phyloP scores from a whole-genome alignment of 768 basidiomycete species.

The Russula virescens region DNA sequence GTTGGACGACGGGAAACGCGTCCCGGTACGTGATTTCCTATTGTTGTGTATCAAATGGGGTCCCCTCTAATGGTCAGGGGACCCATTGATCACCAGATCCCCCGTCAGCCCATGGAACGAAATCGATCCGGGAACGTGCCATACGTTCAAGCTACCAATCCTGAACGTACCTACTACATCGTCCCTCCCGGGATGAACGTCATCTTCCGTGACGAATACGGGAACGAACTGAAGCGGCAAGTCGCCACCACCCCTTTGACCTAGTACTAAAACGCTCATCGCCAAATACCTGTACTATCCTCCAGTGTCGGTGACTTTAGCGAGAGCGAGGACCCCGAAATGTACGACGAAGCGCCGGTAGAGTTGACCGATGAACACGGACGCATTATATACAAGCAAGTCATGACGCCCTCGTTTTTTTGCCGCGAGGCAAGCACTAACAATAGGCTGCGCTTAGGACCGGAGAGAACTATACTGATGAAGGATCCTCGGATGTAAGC shows the following conservation, averaged over 20 bases:
- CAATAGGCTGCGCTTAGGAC: slow-evolving; percentile 4
- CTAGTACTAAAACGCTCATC: not conserved
- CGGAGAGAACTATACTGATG: slow-evolving; percentile 16
- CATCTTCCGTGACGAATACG: slow-evolving; percentile 23
- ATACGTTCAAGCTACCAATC: not conserved
- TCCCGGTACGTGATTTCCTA: slow-evolving; percentile 12
- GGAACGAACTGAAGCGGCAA: slow-evolving; percentile 22
- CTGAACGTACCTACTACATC: slow-evolving; percentile 23
- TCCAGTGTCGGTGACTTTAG: slow-evolving; percentile 23
- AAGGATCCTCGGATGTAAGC: slow-evolving; percentile 7
- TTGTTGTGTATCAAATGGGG: not conserved
- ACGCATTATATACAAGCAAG: slow-evolving; percentile 20
- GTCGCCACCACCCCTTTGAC: not conserved
- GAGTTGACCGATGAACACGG: slow-evolving; percentile 21
- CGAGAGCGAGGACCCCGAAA: not conserved
- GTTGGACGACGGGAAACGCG: slow-evolving; percentile 17
- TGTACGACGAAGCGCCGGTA: slow-evolving; percentile 23
- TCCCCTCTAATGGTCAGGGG: no score
- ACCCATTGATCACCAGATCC: slow-evolving; percentile 4
- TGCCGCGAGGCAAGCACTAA: not conserved
- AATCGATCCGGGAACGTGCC: not conserved
- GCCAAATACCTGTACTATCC: not conserved
- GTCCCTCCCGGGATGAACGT: slow-evolving; percentile 25
- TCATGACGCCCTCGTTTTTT: not conserved
- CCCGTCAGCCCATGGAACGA: slow-evolving; percentile 10